Percentiles rank a stretch among this genome's conserved stretches.
phyloP scores from a whole-genome alignment of 2,329 filamentous ascomycete genomes.

The Fusarium nanum region DNA sequence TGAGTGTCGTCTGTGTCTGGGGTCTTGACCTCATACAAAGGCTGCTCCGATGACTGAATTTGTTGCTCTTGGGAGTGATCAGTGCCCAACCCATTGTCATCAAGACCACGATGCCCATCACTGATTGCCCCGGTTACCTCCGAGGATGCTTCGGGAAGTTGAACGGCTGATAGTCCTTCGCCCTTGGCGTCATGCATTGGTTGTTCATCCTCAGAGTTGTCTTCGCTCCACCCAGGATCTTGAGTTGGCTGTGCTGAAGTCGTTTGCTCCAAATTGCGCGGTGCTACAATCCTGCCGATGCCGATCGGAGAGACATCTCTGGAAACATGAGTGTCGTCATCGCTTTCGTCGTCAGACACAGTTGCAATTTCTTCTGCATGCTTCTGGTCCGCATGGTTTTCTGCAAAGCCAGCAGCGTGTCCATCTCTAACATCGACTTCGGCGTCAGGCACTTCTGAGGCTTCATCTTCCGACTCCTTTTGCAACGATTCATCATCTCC shows the following conservation, averaged over 20 bases:
- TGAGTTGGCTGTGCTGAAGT: background rate
- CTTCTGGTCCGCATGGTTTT: background rate
- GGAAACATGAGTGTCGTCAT: constrained; percentile 14
- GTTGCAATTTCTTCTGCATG: background rate
- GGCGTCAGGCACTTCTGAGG: background rate
- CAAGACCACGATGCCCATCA: background rate
- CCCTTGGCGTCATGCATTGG: background rate
- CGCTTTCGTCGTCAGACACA: constrained; percentile 25
- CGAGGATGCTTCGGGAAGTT: background rate
- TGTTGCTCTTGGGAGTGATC: background rate
- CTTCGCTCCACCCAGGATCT: background rate
- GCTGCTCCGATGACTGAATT: background rate
- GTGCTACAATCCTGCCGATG: constrained; percentile 10
- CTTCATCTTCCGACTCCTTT: constrained; percentile 1
- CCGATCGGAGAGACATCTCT: constrained; percentile 15
- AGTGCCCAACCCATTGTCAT: constrained; percentile 11
- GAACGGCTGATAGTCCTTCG: background rate
- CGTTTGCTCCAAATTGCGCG: background rate
- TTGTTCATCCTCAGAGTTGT: background rate
- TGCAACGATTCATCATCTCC: background rate
- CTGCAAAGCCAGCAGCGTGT: background rate
- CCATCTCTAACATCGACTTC: background rate
- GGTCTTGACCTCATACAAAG: constrained; percentile 12
- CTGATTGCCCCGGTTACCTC: background rate
- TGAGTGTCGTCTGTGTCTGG: constrained; percentile 29